Percentiles rank a stretch among this genome's conserved stretches.
Conservation (phyloP, 345 rosid species). For the Acer saccharum region DNA sequence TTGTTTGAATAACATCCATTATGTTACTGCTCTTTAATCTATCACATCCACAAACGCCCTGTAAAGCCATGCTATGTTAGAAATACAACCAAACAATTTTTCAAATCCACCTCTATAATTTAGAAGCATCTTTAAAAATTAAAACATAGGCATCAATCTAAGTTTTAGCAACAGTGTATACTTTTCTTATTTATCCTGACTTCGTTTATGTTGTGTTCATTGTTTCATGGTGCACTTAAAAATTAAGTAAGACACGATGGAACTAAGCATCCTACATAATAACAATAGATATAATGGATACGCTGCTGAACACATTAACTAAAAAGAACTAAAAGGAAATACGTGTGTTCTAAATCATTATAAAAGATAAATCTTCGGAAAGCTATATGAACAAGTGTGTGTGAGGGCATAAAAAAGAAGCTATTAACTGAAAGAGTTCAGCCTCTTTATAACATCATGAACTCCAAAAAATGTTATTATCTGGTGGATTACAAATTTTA, state of each 20-base stretch:
- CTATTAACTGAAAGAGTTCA: not conserved
- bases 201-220: not conserved
- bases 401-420: too few species aligned
- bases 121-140: not conserved
- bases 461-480: not conserved
- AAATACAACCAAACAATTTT: slow-evolving; percentile 9
- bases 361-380: not conserved
- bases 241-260: not conserved
- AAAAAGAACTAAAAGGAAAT: not conserved
- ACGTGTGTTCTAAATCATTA: not conserved
- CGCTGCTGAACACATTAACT: not conserved
- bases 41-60: slow-evolving; percentile 99
- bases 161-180: not conserved
- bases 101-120: not conserved
- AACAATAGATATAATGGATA: not conserved
- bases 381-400: not conserved
- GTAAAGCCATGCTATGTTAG: slow-evolving; percentile 21
- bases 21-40: slow-evolving; percentile 75
- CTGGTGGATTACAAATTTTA: not conserved
- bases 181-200: not conserved
- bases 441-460: not conserved
- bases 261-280: not conserved
- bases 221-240: not conserved
- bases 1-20: slow-evolving; percentile 61
- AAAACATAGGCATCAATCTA: not conserved